phyloP scores from a whole-genome alignment of 1,284 basidiomycete genomes.

The Vanrija humicola region DNA sequence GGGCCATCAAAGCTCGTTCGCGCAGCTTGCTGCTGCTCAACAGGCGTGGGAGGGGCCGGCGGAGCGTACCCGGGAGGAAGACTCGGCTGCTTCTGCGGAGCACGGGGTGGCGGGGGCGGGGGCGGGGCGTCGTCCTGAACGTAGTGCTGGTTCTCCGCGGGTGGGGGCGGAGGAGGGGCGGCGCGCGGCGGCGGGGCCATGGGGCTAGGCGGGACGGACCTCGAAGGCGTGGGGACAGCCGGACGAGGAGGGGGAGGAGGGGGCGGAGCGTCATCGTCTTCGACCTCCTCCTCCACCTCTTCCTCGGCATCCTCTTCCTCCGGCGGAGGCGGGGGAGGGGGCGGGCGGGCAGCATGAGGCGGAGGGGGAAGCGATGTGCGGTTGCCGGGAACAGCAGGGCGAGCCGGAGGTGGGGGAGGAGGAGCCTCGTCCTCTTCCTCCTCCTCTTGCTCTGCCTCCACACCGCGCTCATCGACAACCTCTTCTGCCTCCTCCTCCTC shows the following conservation, averaged over 20 bases:
- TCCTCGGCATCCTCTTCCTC: neutral
- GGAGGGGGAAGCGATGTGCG: neutral
- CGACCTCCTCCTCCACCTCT: neutral
- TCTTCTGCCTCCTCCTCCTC: slow-evolving; percentile 3
- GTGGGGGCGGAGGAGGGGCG: neutral
- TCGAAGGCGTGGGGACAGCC: neutral
- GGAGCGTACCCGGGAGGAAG: too few relatives aligned
- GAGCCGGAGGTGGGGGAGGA: slow-evolving; percentile 26
- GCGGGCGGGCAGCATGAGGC: neutral
- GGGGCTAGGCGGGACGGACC: neutral
- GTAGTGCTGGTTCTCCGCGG: too few relatives aligned
- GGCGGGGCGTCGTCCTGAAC: neutral
- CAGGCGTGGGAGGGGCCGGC: too few relatives aligned
- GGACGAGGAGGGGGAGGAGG: neutral
- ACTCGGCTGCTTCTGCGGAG: neutral
- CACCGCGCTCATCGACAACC: slow-evolving; percentile 7
- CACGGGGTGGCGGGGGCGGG: neutral
- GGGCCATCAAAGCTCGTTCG: neutral
- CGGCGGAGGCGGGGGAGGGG: neutral
- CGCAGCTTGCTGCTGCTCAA: too few relatives aligned
- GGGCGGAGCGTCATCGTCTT: neutral
- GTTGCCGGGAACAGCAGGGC: slow-evolving; percentile 7
- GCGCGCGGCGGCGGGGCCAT: neutral
- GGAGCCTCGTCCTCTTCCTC: slow-evolving; percentile 4
- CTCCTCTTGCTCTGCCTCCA: neutral